Base-by-base conservation (phyloP, 768 basidiomycete species). In the Trametes coccinea region DNA sequence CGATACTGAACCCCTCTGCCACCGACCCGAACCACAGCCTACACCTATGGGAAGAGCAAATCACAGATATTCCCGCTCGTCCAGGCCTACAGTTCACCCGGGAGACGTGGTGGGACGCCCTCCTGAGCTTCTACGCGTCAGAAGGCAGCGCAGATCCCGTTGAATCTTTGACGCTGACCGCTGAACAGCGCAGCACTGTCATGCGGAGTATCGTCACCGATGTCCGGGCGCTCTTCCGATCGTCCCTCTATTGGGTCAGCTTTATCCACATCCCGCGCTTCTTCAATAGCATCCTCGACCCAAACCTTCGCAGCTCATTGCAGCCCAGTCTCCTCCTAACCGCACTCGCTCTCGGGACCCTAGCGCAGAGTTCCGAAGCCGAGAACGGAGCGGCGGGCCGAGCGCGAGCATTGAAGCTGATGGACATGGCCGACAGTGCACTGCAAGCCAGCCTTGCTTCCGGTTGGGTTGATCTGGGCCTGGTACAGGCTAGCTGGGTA, bases 81-180 rank as follows among this genome's bases (percentile, higher is more conserved):
- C 89, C 89, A 4, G 86, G 87, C 9, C 74, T 89, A 39, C 79
- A 81, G 45, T 89, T 89, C 70, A 77, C 79, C 10, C 86, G 87
- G 57, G 84, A 87, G 74, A 85, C 83, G n/a, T 90, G 90, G 90
- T 92, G 87, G 85, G 90, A 90, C 66, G 83, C 82, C 9, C 77
- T 91, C n/a, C 72, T 89, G 43, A 74, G 76, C 43, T 69, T 86
- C 31, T 90, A 90, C 69, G 48, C 63, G 11, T 64, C 61, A 7
- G 62, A 60, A 14, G 49, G 51, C 44, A 43, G 44, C 30, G 34
- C 44, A 13, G 43, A 45, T 6, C 54, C 44, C 7, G 30, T 34
- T 2, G 53, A 52, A 5, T 10, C 49, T 5, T 2, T 56, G 8
- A 7, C 53, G 0, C 52, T 63, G 37, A 43, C 62, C 10, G 4